Evolutionary conservation across 2,329 filamentous ascomycete genomes (phyloP).

Genomic region (Epichloe bromicola): DNA sequence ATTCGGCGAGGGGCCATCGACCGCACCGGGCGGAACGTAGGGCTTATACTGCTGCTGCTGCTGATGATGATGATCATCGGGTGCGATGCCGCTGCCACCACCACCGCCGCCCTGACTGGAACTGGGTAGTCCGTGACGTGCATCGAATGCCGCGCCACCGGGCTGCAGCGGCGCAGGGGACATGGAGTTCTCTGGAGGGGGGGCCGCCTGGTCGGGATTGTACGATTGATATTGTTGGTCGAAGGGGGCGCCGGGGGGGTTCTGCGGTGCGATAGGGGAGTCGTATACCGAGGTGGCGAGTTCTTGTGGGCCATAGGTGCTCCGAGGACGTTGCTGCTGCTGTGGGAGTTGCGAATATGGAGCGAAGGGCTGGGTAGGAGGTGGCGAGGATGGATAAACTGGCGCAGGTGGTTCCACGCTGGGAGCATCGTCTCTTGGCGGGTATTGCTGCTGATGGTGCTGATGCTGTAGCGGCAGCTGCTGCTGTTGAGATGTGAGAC

Average conservation of each 20-base stretch:
- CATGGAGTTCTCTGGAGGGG: constrained; percentile 19
- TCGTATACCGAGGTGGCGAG: constrained; percentile 67
- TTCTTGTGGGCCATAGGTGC: constrained; percentile 63
- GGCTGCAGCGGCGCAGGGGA: constrained; percentile 32
- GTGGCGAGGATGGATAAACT: constrained; percentile 37
- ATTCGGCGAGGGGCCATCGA: constrained; percentile 36
- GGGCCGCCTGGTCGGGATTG: constrained; percentile 23
- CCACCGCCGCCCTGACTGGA: constrained; percentile 27
- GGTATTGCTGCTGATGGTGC: constrained; percentile 24
- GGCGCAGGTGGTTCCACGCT: constrained; percentile 20
- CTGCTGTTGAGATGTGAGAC: constrained; percentile 21
- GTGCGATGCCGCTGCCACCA: not conserved
- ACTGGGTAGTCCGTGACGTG: constrained; percentile 37
- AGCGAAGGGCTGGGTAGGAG: constrained; percentile 26
- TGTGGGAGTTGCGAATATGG: constrained; percentile 33
- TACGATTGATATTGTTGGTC: constrained; percentile 29
- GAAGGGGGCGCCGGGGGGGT: constrained; percentile 21
- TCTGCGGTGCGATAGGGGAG: constrained; percentile 49
- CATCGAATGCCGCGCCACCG: constrained; percentile 32
- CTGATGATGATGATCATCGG: not conserved
- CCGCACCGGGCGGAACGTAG: constrained; percentile 38
- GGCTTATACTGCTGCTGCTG: constrained; percentile 43
- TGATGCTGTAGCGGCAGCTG: not conserved
- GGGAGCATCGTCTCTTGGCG: constrained; percentile 38
- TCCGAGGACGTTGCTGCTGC: constrained; percentile 44